Conservation (phyloP, 306 rosid genomes). For the Sphenostylis stenocarpa region DNA sequence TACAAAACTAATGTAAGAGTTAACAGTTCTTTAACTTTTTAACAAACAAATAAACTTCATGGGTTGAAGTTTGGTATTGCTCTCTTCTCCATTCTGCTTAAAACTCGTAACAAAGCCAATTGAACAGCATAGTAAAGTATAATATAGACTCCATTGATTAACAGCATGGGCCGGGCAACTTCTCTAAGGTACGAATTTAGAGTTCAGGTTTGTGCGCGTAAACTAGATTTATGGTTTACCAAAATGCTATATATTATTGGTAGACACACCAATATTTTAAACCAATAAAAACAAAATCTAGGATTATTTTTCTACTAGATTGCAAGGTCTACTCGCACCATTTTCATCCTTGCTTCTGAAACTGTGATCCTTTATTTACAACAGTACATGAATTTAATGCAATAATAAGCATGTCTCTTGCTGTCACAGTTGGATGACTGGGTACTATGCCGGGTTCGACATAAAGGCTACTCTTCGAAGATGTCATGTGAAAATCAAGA, state of each 20-base stretch:
- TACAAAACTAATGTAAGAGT: not conserved
- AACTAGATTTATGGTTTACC: not conserved
- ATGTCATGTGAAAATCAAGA: constrained; percentile 43
- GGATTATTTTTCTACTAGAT: not conserved
- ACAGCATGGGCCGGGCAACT: not conserved
- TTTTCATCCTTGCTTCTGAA: not conserved
- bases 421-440: constrained; percentile 71
- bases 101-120: not conserved
- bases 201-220: not conserved
- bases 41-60: not conserved
- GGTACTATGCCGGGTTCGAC: constrained; percentile 78
- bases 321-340: not conserved
- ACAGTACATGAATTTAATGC: constrained; percentile 8
- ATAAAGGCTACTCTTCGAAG: constrained; percentile 48
- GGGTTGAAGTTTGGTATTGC: too few relatives aligned
- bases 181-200: not conserved
- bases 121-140: not conserved
- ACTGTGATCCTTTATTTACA: not conserved
- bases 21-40: not conserved
- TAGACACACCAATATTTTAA: not conserved
- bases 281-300: not conserved
- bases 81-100: not conserved
- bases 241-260: not conserved
- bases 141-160: not conserved
- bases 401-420: constrained; percentile 11